Evolutionary conservation across 768 basidiomycete genomes (phyloP), one percentile per base, ranked within the genome.

Genomic region (Cyclocybe cylindracea): DNA sequence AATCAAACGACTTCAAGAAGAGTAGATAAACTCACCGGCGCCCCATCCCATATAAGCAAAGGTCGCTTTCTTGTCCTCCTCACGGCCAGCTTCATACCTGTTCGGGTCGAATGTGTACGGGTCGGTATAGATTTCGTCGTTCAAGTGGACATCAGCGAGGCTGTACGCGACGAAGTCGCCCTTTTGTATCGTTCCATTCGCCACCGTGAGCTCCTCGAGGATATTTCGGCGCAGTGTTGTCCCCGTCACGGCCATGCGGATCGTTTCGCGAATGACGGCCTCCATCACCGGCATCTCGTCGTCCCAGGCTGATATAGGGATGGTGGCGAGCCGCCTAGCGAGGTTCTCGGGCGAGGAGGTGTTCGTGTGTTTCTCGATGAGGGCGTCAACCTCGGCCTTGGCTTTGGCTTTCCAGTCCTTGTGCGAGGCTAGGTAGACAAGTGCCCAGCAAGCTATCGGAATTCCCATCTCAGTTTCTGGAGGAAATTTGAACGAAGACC

Each of bases 281-380:
- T 77, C 75, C 48, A 76, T 33, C 4, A 60, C 53, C 0, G 74
- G 76, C 61, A 74, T 63, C 42, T 72, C 66, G 7, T 74, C 71
- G 50, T 78, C 76, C 76, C 75, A 78, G 13, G 63, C 72, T 3
- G 47, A 44, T 34, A 73, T 53, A 0, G 75, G 71, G 39, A 78
- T 60, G 1, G 62, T 37, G 1, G 72, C 51, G 7, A 78, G 67
- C 0, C 67, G 70, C 45, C 67, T 62, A 44, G 74, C 68, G 5
- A 74, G 54, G 1, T 69, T 59, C 11, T 73, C 69, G 1, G 48
- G 34, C 4, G 65, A 57, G 7, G 64, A 46, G 2, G 58, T 48
- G 52, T 60, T 56, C 36, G 66, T 62, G 50, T 72, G 65, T 18
- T 66, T 67, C 5, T 55, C 41, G n/a, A 75, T 51, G 11, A 75